These are phyloP conservation scores for Cordyceps pruinosa DNA, from an alignment of 2,329 filamentous ascomycete genomes.

Conservation along the genomic window DNA sequence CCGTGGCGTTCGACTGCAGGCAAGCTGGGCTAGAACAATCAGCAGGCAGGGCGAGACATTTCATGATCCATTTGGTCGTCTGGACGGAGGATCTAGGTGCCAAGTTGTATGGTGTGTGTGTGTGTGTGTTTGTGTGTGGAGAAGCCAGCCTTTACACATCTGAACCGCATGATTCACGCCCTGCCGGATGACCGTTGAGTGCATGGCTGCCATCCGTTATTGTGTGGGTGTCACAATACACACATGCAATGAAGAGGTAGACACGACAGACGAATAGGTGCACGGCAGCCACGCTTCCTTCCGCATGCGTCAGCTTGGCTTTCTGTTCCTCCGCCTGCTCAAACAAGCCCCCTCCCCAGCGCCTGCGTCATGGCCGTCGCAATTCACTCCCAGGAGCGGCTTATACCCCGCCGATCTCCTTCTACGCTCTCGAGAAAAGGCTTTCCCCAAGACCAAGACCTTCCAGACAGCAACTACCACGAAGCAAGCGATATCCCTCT, in stretches of 20 bases:
- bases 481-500: not conserved
- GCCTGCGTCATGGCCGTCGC: too few relatives aligned
- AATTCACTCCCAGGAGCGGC: too few relatives aligned
- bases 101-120: too few relatives aligned
- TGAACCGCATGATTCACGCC: not conserved
- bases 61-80: too few relatives aligned
- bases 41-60: too few relatives aligned
- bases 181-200: not conserved
- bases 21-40: too few relatives aligned
- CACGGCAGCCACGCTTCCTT: not conserved
- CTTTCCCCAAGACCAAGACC: not conserved
- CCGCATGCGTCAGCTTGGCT: not conserved
- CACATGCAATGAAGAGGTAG: not conserved
- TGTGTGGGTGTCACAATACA: too few relatives aligned
- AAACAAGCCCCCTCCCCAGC: not conserved
- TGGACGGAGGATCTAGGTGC: too few relatives aligned
- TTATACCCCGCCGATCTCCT: too few relatives aligned
- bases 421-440: not conserved
- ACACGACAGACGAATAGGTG: not conserved
- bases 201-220: not conserved
- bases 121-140: too few relatives aligned
- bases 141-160: too few relatives aligned
- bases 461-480: not conserved
- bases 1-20: too few relatives aligned
- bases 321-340: not conserved